These are phyloP conservation scores for Thozetella sp. DNA, from an alignment of 495 filamentous ascomycete genomes.

Conservation along the genomic window DNA sequence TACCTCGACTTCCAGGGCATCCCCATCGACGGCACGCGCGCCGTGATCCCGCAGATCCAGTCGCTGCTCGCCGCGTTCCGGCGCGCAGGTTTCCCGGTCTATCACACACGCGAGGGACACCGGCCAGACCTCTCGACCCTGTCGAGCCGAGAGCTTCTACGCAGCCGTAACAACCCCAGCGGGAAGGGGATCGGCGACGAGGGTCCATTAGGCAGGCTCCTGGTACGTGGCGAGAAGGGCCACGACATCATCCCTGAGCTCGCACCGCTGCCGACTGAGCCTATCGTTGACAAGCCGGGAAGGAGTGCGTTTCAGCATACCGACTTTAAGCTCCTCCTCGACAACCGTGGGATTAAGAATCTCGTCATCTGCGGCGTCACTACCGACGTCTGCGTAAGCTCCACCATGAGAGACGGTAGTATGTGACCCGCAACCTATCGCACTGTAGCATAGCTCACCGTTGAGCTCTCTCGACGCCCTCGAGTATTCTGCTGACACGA, in stretches of 20 bases:
- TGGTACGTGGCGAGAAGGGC: slow-evolving; percentile 65
- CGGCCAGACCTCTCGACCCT: slow-evolving; percentile 62
- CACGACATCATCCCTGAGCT: slow-evolving; percentile 65
- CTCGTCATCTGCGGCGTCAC: slow-evolving; percentile 67
- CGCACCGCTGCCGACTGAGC: slow-evolving; percentile 54
- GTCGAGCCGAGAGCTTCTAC: slow-evolving; percentile 53
- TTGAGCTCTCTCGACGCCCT: not conserved
- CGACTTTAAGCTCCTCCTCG: slow-evolving; percentile 61
- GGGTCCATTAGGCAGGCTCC: slow-evolving; percentile 63
- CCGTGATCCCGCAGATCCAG: slow-evolving; percentile 6
- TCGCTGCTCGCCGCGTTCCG: slow-evolving; percentile 6
- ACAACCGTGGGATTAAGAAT: slow-evolving; percentile 61
- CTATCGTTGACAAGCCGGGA: slow-evolving; percentile 70
- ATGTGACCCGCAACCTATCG: not conserved
- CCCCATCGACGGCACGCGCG: slow-evolving; percentile 5
- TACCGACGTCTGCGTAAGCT: slow-evolving; percentile 69
- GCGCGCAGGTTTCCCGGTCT: not conserved
- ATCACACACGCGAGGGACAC: slow-evolving; percentile 69
- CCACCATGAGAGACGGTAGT: slow-evolving; percentile 69
- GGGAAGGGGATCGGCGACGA: slow-evolving; percentile 60
- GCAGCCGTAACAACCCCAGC: slow-evolving; percentile 55
- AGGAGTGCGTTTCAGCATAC: slow-evolving; percentile 68
- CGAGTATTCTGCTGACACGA: not conserved
- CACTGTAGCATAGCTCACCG: not conserved
- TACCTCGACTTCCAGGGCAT: slow-evolving; percentile 8